Evolutionary conservation across 495 filamentous ascomycete genomes (phyloP), one percentile per base, ranked within the genome.

Genomic region (Hyaloscypha bicolor): DNA sequence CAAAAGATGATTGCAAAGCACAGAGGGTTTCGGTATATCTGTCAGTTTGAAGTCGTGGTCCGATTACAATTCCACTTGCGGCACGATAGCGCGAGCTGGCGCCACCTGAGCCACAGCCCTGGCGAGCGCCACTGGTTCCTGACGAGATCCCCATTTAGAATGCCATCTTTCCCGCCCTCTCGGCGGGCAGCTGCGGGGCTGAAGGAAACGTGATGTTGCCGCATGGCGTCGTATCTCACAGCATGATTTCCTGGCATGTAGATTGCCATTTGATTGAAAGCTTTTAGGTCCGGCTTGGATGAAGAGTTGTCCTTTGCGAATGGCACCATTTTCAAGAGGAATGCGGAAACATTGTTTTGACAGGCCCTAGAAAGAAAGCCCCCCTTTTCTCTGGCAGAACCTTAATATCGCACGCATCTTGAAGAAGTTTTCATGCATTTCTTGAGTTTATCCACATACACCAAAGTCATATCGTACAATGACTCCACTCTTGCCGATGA

Each of bases 1-100:
- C 66, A 64, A 14, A 67, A 39, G 31, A 57, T 64, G 60, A 68
- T 70, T 70, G 30, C 55, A 70, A 70, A 70, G 48, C 63, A 66
- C 63, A 11, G 16, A 16, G 42, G 29, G 63, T 66, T 70, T 69
- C 32, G 48, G 67, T 65, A 65, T 61, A 66, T 66, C 63, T 70
- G 68, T 66, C 64, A 32, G 42, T 65, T 55, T 32, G 37, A 55
- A 22, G 31, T 48, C 22, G 68, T 70, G 68, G 59, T 66, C 56
- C 68, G 68, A 66, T 63, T 66, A 65, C 57, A 61, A 64, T 22
- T 58, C 9, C 19, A 19, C 25, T 16, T 25, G 33, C 35, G 56
- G 30, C 6, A 60, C 19, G 16, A 30, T 62, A 61, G 32, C 55
- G 58, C 55, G 22, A 59, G 63, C 35, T 8, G 19, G 6, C 22